phyloP scores from a whole-genome alignment of 352 stramenopile genomes.

The Saprolegnia parasitica region DNA sequence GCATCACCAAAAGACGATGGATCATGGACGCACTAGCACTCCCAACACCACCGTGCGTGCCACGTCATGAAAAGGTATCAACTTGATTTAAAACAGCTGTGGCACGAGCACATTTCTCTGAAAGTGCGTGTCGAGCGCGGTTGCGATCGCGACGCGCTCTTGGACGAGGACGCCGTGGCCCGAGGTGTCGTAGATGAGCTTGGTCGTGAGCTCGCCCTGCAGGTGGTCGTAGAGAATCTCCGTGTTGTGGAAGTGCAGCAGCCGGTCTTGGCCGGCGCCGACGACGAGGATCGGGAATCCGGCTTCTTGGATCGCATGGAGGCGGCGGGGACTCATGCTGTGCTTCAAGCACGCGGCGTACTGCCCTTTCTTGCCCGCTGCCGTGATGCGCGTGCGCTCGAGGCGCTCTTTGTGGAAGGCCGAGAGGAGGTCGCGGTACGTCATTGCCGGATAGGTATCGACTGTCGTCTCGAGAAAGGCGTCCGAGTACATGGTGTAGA shows the following conservation, averaged over 20 bases:
- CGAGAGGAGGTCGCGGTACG: neutral
- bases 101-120: neutral
- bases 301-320: slow-evolving; percentile 39
- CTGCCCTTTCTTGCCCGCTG: neutral
- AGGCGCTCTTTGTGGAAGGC: neutral
- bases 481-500: neutral
- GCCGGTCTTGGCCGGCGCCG: slow-evolving; percentile 35
- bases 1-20: no score
- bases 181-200: slow-evolving; percentile 40
- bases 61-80: neutral
- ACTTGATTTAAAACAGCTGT: neutral
- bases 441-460: neutral
- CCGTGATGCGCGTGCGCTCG: neutral
- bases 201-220: slow-evolving; percentile 38
- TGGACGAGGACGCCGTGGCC: slow-evolving; percentile 46
- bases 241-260: slow-evolving; percentile 34
- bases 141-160: slow-evolving; percentile 40
- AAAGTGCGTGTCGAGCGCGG: slow-evolving; percentile 31
- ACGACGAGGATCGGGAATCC: slow-evolving; percentile 47
- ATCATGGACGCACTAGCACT: no score
- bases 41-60: no score
- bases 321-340: slow-evolving; percentile 37
- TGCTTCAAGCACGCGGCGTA: slow-evolving; percentile 40
- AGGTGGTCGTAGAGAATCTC: slow-evolving; percentile 34
- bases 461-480: neutral